A percentile compares a stretch with the other conserved stretches of the same genome.
Evolutionary conservation across 768 basidiomycete species (phyloP).

Genomic region (Tulasnella sp.): DNA sequence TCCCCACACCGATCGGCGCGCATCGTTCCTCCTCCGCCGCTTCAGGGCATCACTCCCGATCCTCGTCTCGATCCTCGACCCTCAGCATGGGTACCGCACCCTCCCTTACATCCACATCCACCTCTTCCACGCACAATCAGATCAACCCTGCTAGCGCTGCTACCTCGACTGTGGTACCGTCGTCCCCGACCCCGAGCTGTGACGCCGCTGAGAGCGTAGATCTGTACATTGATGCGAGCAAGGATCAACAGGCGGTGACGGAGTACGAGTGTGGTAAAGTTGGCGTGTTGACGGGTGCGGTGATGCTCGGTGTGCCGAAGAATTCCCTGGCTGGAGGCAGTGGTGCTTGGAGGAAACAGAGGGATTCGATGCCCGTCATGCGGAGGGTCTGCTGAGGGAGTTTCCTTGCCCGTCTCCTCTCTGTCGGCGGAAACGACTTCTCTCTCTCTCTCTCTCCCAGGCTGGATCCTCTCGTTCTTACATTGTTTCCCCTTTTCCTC

Average conservation of each 20-base stretch:
- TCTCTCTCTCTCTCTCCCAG: not conserved
- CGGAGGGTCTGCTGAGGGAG: too few species aligned
- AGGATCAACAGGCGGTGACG: conserved; percentile 11
- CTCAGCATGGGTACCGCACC: not conserved
- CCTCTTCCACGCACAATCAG: not conserved
- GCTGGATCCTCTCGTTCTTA: not conserved
- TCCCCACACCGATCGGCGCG: not conserved
- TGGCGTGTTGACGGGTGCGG: conserved; percentile 18
- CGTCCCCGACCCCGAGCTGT: conserved; percentile 5
- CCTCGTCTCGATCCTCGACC: not conserved
- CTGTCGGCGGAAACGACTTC: not conserved
- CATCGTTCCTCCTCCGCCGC: not conserved
- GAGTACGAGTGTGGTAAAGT: conserved; percentile 20
- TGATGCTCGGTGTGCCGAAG: conserved; percentile 18
- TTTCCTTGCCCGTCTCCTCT: not conserved
- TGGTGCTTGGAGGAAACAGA: not conserved
- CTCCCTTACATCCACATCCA: not conserved
- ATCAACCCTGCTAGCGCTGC: not conserved
- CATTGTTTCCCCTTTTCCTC: not conserved
- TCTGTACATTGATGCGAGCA: conserved; percentile 13
- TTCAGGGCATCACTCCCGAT: not conserved
- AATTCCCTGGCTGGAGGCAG: not conserved
- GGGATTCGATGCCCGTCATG: not conserved
- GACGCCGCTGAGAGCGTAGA: conserved; percentile 2
- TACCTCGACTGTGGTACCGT: not conserved